A percentile compares a stretch with the other conserved stretches of the same genome.
phyloP scores from a whole-genome alignment of 23 red algal genomes.

The Gracilariopsis chorda region DNA sequence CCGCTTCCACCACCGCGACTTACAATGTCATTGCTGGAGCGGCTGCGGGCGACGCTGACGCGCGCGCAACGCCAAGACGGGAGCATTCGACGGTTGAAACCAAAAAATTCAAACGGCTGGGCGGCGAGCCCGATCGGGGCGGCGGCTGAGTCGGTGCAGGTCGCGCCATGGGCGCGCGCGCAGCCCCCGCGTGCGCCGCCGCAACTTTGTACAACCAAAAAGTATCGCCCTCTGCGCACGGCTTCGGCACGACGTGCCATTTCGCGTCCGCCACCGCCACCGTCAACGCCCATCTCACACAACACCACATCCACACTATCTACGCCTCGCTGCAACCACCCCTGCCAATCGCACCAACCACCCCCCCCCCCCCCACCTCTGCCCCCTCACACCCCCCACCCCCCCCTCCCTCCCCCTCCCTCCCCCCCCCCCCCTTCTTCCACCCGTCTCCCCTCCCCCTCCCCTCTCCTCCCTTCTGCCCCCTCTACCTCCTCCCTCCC shows the following conservation, averaged over 20 bases:
- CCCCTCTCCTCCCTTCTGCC: not conserved
- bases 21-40: too few relatives aligned
- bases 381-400: not conserved
- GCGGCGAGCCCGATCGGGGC: not conserved
- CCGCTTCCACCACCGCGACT: too few relatives aligned
- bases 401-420: not conserved
- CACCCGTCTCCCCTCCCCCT: not conserved
- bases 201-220: slow-evolving; percentile 14
- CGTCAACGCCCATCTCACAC: not conserved
- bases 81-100: not conserved
- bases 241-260: slow-evolving; percentile 23
- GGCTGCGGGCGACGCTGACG: too few relatives aligned
- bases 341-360: not conserved
- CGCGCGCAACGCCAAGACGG: too few relatives aligned
- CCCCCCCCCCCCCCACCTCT: not conserved
- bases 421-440: not conserved
- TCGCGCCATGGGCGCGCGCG: not conserved
- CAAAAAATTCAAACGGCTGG: not conserved
- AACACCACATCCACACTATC: not conserved
- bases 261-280: not conserved
- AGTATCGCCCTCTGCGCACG: slow-evolving; percentile 1
- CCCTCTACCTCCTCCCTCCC: not conserved
- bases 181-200: slow-evolving; percentile 7
- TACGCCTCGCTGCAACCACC: not conserved
- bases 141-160: not conserved